Conservation (phyloP, 2,329 filamentous ascomycete genomes). For the Trichoderma harzianum region DNA sequence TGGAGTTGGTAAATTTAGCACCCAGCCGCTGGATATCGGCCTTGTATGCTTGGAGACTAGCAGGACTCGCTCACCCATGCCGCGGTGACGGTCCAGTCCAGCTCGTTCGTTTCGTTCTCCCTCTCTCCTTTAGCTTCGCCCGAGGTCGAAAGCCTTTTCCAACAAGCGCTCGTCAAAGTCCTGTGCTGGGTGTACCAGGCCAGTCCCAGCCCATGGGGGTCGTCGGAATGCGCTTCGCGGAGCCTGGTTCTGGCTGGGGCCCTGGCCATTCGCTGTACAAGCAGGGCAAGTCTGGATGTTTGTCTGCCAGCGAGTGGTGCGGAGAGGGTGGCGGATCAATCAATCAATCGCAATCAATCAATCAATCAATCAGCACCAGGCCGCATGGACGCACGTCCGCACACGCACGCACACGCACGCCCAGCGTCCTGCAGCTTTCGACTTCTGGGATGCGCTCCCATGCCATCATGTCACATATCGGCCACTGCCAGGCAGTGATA, state of each 20-base stretch:
- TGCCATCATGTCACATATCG: constrained; percentile 16
- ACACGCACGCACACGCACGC: constrained; percentile 9
- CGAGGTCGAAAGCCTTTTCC: neutral
- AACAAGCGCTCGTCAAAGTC: neutral
- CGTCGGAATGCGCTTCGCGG: constrained; percentile 19
- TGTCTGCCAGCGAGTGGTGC: constrained; percentile 18
- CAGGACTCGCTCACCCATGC: neutral
- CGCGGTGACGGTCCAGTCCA: neutral
- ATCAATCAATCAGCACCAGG: constrained; percentile 11
- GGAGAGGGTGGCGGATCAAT: constrained; percentile 21
- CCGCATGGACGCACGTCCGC: constrained; percentile 5
- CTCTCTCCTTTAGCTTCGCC: neutral
- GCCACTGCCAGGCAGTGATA: neutral
- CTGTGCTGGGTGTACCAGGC: neutral
- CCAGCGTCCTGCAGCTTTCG: constrained; percentile 13
- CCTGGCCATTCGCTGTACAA: neutral
- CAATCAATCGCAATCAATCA: neutral
- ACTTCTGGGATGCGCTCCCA: constrained; percentile 5
- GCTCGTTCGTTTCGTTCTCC: neutral
- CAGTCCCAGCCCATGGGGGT: neutral
- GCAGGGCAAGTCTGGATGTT: neutral
- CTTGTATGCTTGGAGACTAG: constrained; percentile 6
- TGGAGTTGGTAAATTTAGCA: neutral
- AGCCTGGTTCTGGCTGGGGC: constrained; percentile 2
- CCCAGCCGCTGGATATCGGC: neutral